A percentile compares a stretch with the other conserved stretches of the same genome.
These are phyloP conservation scores for Blastobotrys serpentis DNA, from an alignment of 1,139 yeast species.

Conservation along the genomic window DNA sequence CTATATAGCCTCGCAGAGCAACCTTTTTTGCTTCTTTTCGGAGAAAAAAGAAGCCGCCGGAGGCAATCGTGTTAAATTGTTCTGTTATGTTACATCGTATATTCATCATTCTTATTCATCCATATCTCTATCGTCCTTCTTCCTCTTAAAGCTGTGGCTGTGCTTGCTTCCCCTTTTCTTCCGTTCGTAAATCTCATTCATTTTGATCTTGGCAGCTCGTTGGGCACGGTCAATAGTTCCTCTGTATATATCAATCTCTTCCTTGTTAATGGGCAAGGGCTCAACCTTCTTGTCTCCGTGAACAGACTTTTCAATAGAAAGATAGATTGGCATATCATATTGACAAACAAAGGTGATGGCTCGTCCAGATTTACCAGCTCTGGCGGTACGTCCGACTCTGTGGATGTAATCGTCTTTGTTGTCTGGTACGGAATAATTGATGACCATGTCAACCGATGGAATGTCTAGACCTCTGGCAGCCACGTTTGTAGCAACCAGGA, in stretches of 20 bases:
- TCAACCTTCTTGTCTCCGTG: slow-evolving; percentile 74
- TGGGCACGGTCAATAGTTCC: slow-evolving; percentile 90
- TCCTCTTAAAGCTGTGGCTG: slow-evolving; percentile 22
- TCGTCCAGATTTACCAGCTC: slow-evolving; percentile 95
- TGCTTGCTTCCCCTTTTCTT: slow-evolving; percentile 31
- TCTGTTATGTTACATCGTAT: no score
- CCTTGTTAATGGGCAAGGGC: slow-evolving; percentile 78
- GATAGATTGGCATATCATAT: slow-evolving; percentile 84
- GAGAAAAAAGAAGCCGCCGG: no score
- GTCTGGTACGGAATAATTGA: slow-evolving; percentile 93
- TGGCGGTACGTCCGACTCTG: slow-evolving; percentile 96
- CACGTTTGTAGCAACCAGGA: slow-evolving; percentile 93
- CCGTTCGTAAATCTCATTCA: slow-evolving; percentile 33
- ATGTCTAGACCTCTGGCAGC: slow-evolving; percentile 98
- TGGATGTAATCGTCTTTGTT: slow-evolving; percentile 98
- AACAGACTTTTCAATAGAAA: slow-evolving; percentile 67
- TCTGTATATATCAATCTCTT: slow-evolving; percentile 73
- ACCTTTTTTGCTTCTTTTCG: no score
- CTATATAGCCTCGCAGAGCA: no score
- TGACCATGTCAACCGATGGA: slow-evolving; percentile 88
- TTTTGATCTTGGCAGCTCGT: slow-evolving; percentile 69
- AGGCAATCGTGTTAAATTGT: no score
- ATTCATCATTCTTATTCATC: slow-evolving; percentile 26
- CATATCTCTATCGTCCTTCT: slow-evolving; percentile 34
- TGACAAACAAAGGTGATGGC: slow-evolving; percentile 91